Evolutionary conservation across 192 early-diverging fungal species (phyloP), one percentile per base, ranked within the genome.

Genomic region (Diversispora eburnea): DNA sequence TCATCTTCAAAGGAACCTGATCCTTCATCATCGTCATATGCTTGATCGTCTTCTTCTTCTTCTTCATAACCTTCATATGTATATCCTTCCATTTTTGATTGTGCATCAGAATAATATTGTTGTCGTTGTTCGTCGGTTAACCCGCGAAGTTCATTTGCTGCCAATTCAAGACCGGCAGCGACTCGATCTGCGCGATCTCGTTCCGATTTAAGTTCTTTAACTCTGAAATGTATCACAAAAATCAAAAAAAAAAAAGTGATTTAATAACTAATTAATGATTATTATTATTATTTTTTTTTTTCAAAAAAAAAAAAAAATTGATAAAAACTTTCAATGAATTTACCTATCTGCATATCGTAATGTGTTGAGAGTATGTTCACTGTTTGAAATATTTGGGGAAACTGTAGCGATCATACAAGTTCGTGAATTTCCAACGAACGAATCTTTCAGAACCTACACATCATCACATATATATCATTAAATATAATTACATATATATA

Each of bases 361-460:
- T 1, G 98, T 99, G 74, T 99, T 99, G 20, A 99, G 82, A 0
- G 94, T 94, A 77, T 99, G 94, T 70, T 99, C 98, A 73, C 88
- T 92, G 82, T 97, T 99, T 19, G 89, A 84, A n/a, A 91, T 90
- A 52, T 95, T 95, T 17, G 98, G 96, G 22, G 96, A 96, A 47
- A 99, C 90, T 5, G 95, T 99, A 3, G 98, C 98, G 73, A 99
- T 91, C 98, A 99, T 99, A 77, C 96, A 99, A 0, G 98, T 97
- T 12, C 94, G 86, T 33, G 95, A 96, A 78, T 99, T 94, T 15
- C 97, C 98, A 75, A 98, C 90, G 78, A 99, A 96, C 15, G 96
- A 98, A 80, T 99, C 98, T 75, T 98, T 98, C 25, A 99, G 80
- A 4, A 97, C 91, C 85, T 87, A 65, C 51, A 9, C 8, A 33